Evolutionary conservation across 345 rosid species (phyloP).

Genomic region (Rhodamnia argentea): DNA sequence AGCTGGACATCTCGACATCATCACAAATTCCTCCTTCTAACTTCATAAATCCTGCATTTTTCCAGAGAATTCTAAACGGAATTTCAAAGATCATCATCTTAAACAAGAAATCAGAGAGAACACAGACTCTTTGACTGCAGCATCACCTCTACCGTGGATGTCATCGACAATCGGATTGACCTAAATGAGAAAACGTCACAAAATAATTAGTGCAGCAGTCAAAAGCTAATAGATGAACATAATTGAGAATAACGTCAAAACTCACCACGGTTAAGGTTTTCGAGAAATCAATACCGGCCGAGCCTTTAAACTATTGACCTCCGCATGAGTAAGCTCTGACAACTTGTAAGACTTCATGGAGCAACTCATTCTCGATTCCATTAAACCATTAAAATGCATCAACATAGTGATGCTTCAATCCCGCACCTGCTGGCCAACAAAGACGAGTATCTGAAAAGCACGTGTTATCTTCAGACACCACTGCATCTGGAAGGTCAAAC

Average conservation of each 20-base stretch:
- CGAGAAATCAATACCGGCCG: slow-evolving; percentile 83
- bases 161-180: slow-evolving; percentile 71
- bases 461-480: slow-evolving; percentile 20
- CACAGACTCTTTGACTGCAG: slow-evolving; percentile 72
- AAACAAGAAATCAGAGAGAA: neutral
- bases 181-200: slow-evolving; percentile 6
- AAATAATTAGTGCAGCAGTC: neutral
- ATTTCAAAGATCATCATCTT: neutral
- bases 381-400: neutral
- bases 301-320: slow-evolving; percentile 56
- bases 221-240: neutral
- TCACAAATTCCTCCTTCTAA: neutral
- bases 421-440: neutral
- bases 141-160: slow-evolving; percentile 49
- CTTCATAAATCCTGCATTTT: neutral
- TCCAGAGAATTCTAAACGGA: neutral
- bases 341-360: slow-evolving; percentile 79
- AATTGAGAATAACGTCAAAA: neutral
- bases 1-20: neutral
- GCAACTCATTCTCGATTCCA: slow-evolving; percentile 27
- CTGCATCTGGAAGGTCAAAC: slow-evolving; percentile 50
- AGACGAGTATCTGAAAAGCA: neutral
- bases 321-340: slow-evolving; percentile 41
- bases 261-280: slow-evolving; percentile 58
- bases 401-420: no score